Conservation (phyloP, 23 red algal species). For the Gracilaria vermiculophylla region DNA sequence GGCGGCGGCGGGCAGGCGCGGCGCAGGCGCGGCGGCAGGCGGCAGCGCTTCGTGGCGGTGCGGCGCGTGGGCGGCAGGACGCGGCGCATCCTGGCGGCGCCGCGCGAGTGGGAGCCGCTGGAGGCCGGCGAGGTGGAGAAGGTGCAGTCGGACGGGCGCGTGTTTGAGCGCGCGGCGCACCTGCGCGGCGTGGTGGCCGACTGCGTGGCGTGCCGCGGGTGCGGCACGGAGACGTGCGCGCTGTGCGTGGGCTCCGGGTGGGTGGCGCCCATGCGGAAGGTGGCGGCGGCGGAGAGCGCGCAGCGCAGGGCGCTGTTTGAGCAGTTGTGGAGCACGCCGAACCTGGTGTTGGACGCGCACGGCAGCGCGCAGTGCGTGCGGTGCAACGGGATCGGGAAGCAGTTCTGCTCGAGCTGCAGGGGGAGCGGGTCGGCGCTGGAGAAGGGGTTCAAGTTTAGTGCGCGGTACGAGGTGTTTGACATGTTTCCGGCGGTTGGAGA, state of each 20-base stretch:
- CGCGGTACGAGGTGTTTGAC: constrained; percentile 39
- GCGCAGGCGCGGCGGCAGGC: not conserved
- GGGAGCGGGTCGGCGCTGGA: constrained; percentile 45
- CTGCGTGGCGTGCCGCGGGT: constrained; percentile 25
- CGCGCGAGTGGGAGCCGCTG: constrained; percentile 46
- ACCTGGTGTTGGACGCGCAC: constrained; percentile 26
- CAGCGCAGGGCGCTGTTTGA: constrained; percentile 5
- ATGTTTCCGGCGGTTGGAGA: constrained; percentile 3
- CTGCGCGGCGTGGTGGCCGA: constrained; percentile 26
- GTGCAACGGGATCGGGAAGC: constrained; percentile 71
- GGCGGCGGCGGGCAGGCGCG: not conserved
- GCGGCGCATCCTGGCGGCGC: constrained; percentile 5
- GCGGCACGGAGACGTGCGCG: constrained; percentile 42
- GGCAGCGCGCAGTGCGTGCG: constrained; percentile 47
- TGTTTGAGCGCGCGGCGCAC: not conserved
- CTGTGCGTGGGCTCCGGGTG: constrained; percentile 41
- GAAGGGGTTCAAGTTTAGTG: constrained; percentile 50
- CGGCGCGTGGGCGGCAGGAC: constrained; percentile 11
- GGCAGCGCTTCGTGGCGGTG: constrained; percentile 28
- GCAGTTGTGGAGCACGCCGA: constrained; percentile 47
- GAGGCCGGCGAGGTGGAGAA: constrained; percentile 12
- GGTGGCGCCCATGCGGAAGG: constrained; percentile 8
- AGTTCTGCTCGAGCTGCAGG: constrained; percentile 46
- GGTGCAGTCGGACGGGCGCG: constrained; percentile 11
- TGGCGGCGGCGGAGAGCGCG: not conserved